A percentile compares a stretch with the other conserved stretches of the same genome.
Evolutionary conservation across 805 yeast species (phyloP).

Genomic region (Ogataea nitratoaversa): DNA sequence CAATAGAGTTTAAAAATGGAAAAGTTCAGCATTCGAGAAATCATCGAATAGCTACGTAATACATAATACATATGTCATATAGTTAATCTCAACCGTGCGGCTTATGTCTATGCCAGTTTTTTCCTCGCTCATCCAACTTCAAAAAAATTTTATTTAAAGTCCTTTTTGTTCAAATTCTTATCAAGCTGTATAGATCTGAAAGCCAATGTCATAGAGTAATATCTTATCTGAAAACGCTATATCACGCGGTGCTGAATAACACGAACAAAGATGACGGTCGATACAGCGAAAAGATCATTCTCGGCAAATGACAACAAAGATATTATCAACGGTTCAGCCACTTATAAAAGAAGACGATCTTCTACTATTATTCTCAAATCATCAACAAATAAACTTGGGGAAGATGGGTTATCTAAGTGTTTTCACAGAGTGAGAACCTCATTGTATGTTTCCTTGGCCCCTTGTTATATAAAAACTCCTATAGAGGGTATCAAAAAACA

Average conservation of each 20-base stretch:
- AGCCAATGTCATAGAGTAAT: no score
- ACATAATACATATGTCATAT: no score
- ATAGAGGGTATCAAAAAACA: conserved; percentile 77
- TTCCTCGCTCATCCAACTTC: no score
- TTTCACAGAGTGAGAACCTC: conserved; percentile 57
- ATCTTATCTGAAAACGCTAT: no score
- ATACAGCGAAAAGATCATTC: conserved; percentile 6
- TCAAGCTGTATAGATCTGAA: neutral
- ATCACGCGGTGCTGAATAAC: no score
- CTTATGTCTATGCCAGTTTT: no score
- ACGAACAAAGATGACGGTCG: conserved; percentile 4
- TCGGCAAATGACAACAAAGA: neutral
- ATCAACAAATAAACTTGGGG: conserved; percentile 19
- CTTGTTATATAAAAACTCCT: conserved; percentile 65
- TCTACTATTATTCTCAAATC: conserved; percentile 3
- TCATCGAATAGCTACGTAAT: no score
- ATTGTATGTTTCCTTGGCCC: conserved; percentile 85
- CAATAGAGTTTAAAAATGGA: no score
- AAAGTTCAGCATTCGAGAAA: no score
- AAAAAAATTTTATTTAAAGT: no score
- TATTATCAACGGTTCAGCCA: neutral
- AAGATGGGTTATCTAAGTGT: conserved; percentile 56
- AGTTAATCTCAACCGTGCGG: no score
- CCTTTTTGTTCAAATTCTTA: no score
- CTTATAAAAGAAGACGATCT: conserved; percentile 1